These are phyloP conservation scores for Termitomyces sp. DNA, from an alignment of 768 basidiomycete species.

Conservation along the genomic window DNA sequence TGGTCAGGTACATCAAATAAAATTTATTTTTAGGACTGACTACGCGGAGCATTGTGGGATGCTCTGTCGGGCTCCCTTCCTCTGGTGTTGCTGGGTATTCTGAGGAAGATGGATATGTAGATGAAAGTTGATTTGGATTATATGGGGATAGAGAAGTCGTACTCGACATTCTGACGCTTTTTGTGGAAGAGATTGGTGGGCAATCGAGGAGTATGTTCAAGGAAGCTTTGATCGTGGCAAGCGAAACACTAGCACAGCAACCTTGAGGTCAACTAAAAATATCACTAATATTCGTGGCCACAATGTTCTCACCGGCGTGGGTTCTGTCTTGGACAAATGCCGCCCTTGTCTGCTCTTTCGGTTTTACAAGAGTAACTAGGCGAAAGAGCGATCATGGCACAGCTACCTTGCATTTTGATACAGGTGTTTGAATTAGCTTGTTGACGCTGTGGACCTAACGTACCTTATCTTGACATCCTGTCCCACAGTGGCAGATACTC, in stretches of 20 bases:
- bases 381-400: no score
- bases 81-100: neutral
- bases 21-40: neutral
- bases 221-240: neutral
- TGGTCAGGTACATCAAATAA: neutral
- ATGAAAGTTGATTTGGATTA: neutral
- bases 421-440: no score
- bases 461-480: neutral
- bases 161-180: neutral
- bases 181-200: neutral
- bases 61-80: neutral
- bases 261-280: neutral
- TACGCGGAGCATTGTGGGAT: slow-evolving; percentile 4
- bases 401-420: neutral
- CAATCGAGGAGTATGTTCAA: neutral
- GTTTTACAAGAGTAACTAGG: neutral
- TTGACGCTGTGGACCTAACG: neutral
- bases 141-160: neutral
- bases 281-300: neutral
- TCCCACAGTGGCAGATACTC: neutral
- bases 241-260: neutral
- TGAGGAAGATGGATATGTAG: neutral
- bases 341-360: neutral
- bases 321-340: neutral
- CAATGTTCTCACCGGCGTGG: neutral